A percentile compares a stretch with the other conserved stretches of the same genome.
Conservation (phyloP, 495 filamentous ascomycete genomes). For the Rusavskia elegans region DNA sequence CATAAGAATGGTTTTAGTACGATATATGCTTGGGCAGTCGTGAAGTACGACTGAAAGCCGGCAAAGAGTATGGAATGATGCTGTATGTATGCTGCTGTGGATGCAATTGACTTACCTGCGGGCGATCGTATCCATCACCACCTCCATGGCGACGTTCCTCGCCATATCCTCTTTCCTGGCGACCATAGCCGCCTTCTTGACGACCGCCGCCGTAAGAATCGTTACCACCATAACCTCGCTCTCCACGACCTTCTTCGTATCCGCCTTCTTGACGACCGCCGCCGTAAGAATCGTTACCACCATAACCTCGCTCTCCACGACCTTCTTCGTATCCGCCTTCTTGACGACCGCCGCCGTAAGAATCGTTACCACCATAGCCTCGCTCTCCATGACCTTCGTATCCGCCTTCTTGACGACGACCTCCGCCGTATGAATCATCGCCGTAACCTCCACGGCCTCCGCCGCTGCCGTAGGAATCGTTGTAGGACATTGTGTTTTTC, state of each 20-base stretch:
- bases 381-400: conserved; percentile 1
- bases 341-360: neutral
- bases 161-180: neutral
- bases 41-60: too few species aligned
- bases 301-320: conserved; percentile 1
- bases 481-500: conserved; percentile 10
- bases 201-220: neutral
- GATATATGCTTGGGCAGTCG: neutral
- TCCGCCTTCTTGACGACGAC: neutral
- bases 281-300: conserved; percentile 7
- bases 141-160: neutral
- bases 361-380: neutral
- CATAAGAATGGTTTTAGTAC: neutral
- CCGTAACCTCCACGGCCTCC: conserved; percentile 7
- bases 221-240: neutral
- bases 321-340: neutral
- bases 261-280: neutral
- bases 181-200: neutral
- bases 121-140: neutral
- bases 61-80: neutral
- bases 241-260: conserved; percentile 1
- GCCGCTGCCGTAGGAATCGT: conserved; percentile 6
- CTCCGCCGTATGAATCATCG: conserved; percentile 6
- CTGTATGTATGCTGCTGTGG: neutral
- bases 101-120: neutral